Base-by-base conservation (phyloP, 257 asterid genomes). In the Buddleja alternifolia region DNA sequence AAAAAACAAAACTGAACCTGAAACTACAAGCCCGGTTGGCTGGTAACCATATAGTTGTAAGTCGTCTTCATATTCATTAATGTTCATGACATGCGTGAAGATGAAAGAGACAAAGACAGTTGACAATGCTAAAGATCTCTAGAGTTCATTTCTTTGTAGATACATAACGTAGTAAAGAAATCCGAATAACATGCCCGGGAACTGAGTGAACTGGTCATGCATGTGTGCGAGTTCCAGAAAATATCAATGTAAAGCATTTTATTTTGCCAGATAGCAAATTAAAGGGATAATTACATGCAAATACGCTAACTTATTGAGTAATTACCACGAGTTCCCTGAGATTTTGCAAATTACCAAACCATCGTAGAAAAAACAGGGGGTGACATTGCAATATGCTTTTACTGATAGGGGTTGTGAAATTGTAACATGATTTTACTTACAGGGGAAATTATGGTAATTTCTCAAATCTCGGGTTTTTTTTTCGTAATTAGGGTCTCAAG, bases 41-140 rank as follows among this genome's bases (percentile, higher is more conserved):
- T 17, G 51, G 50, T 14, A n/a, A n/a, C n/a, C 34, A 29, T 29
- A 29, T 29, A 29, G 3, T 1, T 29, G 34, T 29, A 5, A 29
- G 5, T 29, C 34, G 5, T 29, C 34, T 60, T 47, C 58, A 47
- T 54, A 16, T 41, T 60, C 67, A 48, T 14, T 17, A 21, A 36
- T 32, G 52, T 16, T 54, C 59, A 19, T 21, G 32, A 19, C 36
- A 37, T 37, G 64, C 20, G 74, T 24, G 51, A 63, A 64, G 10
- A 14, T 20, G 19, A 60, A 58, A 71, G 5, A 39, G 20, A 40
- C 7, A 14, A 21, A 3, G 7, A 6, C 10, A 17, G n/a, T 14
- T 23, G 24, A 23, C 15, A 41, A 15, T 56, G 32, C 50, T 52
- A 15, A 37, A 34, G 44, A 47, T 16, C 24, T 14, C 32, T 8